A percentile compares a stretch with the other conserved stretches of the same genome.
Evolutionary conservation across 129 eudicot genomes (phyloP).

Genomic region (Calendula officinalis): DNA sequence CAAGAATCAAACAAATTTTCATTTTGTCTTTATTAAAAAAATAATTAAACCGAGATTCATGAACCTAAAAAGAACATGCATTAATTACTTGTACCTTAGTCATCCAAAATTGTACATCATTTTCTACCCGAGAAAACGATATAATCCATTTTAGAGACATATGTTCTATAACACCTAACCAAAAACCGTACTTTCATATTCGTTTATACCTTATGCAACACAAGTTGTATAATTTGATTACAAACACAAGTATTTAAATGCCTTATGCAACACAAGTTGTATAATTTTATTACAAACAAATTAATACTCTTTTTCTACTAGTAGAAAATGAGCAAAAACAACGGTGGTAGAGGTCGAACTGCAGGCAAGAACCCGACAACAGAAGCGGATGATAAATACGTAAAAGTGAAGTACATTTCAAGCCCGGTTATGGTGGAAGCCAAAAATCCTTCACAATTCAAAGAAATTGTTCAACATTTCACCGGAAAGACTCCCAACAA

Average conservation of each 20-base stretch:
- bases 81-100: conserved; percentile 15
- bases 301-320: not conserved
- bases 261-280: conserved; percentile 12
- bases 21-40: not conserved
- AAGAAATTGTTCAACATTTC: conserved; percentile 47
- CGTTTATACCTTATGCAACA: conserved; percentile 5
- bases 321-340: conserved; percentile 23
- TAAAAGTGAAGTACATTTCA: conserved; percentile 55
- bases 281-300: conserved; percentile 5
- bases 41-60: conserved; percentile 22
- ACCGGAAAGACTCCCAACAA: conserved; percentile 37
- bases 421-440: conserved; percentile 55
- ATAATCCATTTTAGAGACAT: not conserved
- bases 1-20: conserved; percentile 22
- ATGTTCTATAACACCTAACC: not conserved
- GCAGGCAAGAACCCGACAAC: conserved; percentile 17
- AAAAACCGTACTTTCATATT: not conserved
- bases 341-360: conserved; percentile 2
- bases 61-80: not conserved
- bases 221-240: conserved; percentile 7
- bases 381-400: conserved; percentile 15
- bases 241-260: conserved; percentile 19
- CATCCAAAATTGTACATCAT: not conserved
- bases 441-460: conserved; percentile 44
- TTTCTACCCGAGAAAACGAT: not conserved